Conservation (phyloP, 2,329 filamentous ascomycete species). For the Pseudogymnoascus sp. region DNA sequence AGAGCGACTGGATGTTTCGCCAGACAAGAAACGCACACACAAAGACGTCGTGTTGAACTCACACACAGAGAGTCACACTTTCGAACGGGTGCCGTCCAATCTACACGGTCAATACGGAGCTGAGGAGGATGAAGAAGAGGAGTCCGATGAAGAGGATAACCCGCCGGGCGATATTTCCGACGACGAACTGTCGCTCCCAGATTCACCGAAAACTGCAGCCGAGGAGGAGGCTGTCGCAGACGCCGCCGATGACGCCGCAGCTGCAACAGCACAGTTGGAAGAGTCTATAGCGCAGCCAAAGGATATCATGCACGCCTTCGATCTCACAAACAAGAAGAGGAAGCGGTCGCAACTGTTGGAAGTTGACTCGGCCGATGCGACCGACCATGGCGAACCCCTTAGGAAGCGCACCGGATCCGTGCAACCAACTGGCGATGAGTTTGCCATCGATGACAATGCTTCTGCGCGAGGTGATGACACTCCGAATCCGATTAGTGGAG, state of each 20-base stretch:
- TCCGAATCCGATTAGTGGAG: constrained; percentile 26
- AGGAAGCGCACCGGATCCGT: constrained; percentile 49
- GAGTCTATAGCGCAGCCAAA: constrained; percentile 11
- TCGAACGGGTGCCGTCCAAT: constrained; percentile 70
- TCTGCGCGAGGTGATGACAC: constrained; percentile 36
- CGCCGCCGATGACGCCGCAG: constrained; percentile 19
- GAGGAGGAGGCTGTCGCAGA: constrained; percentile 31
- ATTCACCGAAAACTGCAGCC: constrained; percentile 30
- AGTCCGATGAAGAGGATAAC: constrained; percentile 22
- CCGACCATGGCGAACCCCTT: constrained; percentile 29
- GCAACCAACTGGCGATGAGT: constrained; percentile 33
- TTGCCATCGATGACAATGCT: constrained; percentile 39
- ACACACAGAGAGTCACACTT: constrained; percentile 45
- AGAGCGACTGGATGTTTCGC: constrained; percentile 85
- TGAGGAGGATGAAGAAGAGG: constrained; percentile 34
- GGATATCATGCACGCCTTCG: constrained; percentile 13
- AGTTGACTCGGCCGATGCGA: constrained; percentile 27
- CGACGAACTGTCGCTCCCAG: constrained; percentile 22
- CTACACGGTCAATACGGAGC: constrained; percentile 51
- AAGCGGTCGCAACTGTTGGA: constrained; percentile 30
- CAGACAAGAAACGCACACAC: constrained; percentile 54
- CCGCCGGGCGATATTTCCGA: constrained; percentile 10
- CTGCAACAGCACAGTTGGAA: constrained; percentile 30
- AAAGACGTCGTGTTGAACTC: constrained; percentile 53
- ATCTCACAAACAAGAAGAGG: constrained; percentile 30